These are phyloP conservation scores for Cadophora luteo-olivacea DNA, from an alignment of 2,329 filamentous ascomycete species.

Conservation along the genomic window DNA sequence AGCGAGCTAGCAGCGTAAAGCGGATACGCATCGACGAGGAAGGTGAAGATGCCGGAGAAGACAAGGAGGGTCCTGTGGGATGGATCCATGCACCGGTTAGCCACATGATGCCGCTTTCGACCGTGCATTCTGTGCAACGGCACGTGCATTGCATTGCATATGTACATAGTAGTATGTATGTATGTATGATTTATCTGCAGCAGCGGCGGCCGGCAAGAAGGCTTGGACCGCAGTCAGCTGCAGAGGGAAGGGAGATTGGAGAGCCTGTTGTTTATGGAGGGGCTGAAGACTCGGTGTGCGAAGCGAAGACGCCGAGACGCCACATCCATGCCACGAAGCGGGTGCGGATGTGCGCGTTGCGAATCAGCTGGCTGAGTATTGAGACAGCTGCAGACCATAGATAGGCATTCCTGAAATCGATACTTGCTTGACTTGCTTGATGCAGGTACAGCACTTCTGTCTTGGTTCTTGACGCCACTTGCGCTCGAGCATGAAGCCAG, in stretches of 20 bases:
- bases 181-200: conserved; percentile 19
- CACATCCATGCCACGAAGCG: neutral
- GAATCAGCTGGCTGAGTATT: neutral
- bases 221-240: conserved; percentile 17
- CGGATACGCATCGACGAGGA: conserved; percentile 78
- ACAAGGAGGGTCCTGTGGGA: conserved; percentile 71
- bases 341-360: neutral
- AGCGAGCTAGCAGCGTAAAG: conserved; percentile 78
- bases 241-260: neutral
- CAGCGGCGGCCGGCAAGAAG: neutral
- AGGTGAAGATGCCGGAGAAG: conserved; percentile 87
- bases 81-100: conserved; percentile 38
- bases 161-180: conserved; percentile 24
- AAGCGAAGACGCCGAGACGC: neutral
- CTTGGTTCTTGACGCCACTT: conserved; percentile 29
- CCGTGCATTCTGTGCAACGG: conserved; percentile 27
- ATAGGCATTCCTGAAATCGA: conserved; percentile 14
- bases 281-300: conserved; percentile 3
- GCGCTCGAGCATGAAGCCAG: conserved; percentile 26
- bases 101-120: conserved; percentile 28
- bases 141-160: conserved; percentile 31
- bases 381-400: neutral
- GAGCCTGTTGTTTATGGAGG: neutral
- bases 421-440: conserved; percentile 16
- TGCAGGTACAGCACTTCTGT: conserved; percentile 34